Evolutionary conservation across 164 flowering plant genomes (phyloP), one percentile per base, ranked within the genome.

Genomic region (Aristolochia fimbriata): DNA sequence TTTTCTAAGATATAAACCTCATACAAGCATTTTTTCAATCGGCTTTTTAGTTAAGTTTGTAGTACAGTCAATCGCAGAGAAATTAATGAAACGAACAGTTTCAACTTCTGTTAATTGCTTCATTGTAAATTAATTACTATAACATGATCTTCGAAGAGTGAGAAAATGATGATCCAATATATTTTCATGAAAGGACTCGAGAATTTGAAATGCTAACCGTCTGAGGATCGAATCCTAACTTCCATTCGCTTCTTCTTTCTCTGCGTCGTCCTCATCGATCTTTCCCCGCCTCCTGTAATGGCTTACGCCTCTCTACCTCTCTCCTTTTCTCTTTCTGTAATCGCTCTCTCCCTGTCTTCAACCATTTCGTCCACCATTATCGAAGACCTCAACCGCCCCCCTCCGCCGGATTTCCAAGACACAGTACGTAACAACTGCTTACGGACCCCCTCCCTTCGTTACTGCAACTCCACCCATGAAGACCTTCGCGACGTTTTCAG

Each of bases 401-500:
- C 77, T 2, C 86, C 86, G 3, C 76, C 74, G 47, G 80, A 84
- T 51, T 84, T 82, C 75, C 74, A 71, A 60, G 9, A 61, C 17
- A 79, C 82, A 4, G 69, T 84, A 56, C 25, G 54, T 13, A 68
- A 60, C 51, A 84, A 84, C 74, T 81, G 90, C 49, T 3, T 64
- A 5, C 33, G 43, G 45, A 74, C 73, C 70, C 90, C 86, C 1
- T 72, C 75, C 25, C 76, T 77, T 25, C 68, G 81, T 48, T 84
- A 80, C 76, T 84, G 90, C 71, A 75, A 65, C 50, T 31, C 67
- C 57, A 55, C 70, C 31, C 68, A 74, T 13, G 45, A 21, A 21
- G 81, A 80, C 60, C 73, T 80, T 45, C 57, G 58, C 3, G 80
- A 81, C 47, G 76, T 84, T 25, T 84, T 80, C 78, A 77, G 74